Evolutionary conservation across 2,329 filamentous ascomycete genomes (phyloP).

Genomic region (Coniochaeta prunicola): DNA sequence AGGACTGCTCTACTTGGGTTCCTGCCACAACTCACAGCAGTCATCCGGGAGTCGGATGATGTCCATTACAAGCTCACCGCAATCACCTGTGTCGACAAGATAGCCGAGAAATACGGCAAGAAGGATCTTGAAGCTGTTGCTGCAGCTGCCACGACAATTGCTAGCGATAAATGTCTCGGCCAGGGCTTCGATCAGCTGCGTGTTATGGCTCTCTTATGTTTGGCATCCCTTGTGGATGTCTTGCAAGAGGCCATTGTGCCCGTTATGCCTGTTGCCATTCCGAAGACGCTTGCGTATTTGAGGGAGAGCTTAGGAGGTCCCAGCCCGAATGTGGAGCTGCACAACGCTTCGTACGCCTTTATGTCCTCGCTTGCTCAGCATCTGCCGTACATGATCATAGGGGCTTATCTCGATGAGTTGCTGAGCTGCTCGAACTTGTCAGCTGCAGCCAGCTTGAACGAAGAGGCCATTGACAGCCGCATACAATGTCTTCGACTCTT

Average conservation of each 20-base stretch:
- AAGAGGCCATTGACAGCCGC: conserved; percentile 58
- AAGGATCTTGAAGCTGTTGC: conserved; percentile 74
- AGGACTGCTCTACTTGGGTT: conserved; percentile 69
- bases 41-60: conserved; percentile 66
- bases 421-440: conserved; percentile 67
- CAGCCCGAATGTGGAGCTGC: conserved; percentile 54
- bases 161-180: conserved; percentile 68
- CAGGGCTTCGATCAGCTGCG: conserved; percentile 65
- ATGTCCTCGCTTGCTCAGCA: conserved; percentile 73
- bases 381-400: conserved; percentile 83
- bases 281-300: conserved; percentile 65
- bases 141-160: conserved; percentile 68
- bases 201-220: conserved; percentile 78
- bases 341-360: conserved; percentile 77
- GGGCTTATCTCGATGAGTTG: conserved; percentile 63
- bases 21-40: conserved; percentile 67
- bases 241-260: conserved; percentile 80
- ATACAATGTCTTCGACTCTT: conserved; percentile 64
- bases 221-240: conserved; percentile 84
- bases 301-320: conserved; percentile 50
- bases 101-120: conserved; percentile 91
- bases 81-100: conserved; percentile 84
- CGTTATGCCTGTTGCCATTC: conserved; percentile 68
- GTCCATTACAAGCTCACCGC: conserved; percentile 76
- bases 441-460: conserved; percentile 52